Evolutionary conservation across 2,329 filamentous ascomycete species (phyloP).

Genomic region (Neofusicoccum kwambonambiense): DNA sequence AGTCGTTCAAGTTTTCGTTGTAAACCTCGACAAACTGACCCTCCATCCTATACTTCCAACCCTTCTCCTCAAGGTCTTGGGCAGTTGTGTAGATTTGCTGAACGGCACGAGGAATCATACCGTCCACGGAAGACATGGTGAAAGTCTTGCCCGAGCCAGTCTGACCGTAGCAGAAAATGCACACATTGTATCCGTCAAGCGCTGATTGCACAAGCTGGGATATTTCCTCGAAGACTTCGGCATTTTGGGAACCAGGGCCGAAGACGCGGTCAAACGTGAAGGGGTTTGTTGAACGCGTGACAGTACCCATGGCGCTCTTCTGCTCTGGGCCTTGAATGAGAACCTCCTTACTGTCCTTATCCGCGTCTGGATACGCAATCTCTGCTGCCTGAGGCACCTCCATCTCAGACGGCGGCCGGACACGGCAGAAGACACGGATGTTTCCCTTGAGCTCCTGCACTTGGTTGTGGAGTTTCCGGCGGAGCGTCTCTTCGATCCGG

Average conservation of each 20-base stretch:
- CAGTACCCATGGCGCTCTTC: conserved; percentile 72
- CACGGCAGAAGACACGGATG: conserved; percentile 96
- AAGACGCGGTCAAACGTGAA: conserved; percentile 97
- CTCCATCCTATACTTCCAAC: conserved; percentile 92
- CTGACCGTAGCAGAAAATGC: conserved; percentile 98
- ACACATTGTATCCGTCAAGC: conserved; percentile 96
- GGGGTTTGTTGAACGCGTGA: conserved; percentile 74
- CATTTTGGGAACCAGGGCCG: conserved; percentile 71
- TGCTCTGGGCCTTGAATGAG: conserved; percentile 80
- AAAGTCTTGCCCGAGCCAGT: conserved; percentile 96
- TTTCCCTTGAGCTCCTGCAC: conserved; percentile 98
- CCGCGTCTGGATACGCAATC: conserved; percentile 74
- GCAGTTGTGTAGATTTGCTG: conserved; percentile 92
- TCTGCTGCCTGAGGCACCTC: conserved; percentile 66
- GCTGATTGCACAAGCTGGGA: conserved; percentile 95
- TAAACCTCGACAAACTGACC: conserved; percentile 97
- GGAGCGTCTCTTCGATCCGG: conserved; percentile 84
- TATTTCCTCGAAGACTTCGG: conserved; percentile 91
- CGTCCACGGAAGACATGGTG: conserved; percentile 89
- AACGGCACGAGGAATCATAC: conserved; percentile 93
- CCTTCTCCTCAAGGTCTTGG: conserved; percentile 78
- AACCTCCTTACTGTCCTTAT: conserved; percentile 85
- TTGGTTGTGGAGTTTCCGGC: conserved; percentile 92
- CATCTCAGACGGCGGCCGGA: conserved; percentile 68
- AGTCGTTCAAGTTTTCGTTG: conserved; percentile 93